Evolutionary conservation across 768 basidiomycete genomes (phyloP).

Genomic region (Lentinula lateritia): DNA sequence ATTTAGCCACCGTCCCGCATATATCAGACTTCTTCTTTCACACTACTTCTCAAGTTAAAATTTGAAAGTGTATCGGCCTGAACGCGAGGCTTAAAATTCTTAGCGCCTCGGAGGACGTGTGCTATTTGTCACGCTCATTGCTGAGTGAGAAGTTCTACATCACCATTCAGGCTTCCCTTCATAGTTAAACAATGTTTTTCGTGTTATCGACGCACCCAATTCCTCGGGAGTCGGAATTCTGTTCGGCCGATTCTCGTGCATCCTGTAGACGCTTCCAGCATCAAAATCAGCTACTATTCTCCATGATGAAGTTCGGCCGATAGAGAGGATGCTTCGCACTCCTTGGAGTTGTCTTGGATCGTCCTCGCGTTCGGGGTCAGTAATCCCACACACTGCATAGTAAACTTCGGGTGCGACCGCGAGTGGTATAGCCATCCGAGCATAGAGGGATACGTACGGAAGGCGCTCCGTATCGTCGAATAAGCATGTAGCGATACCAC

Average conservation of each 20-base stretch:
- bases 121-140: no score
- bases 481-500: not conserved
- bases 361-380: not conserved
- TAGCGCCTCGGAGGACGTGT: no score
- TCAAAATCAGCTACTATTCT: not conserved
- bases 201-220: not conserved
- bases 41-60: no score
- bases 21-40: no score
- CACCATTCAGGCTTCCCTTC: not conserved
- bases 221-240: not conserved
- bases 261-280: not conserved
- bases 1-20: no score
- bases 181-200: not conserved
- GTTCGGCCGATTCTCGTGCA: not conserved
- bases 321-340: not conserved
- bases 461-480: not conserved
- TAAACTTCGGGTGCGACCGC: not conserved
- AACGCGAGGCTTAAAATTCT: no score
- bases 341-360: not conserved
- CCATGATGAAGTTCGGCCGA: not conserved
- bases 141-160: no score
- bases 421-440: not conserved
- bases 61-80: no score
- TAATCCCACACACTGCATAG: not conserved
- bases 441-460: not conserved